Evolutionary conservation across 176 grass and related monocot species (phyloP), one percentile per base, ranked within the genome.

Genomic region (Musa beccarii): DNA sequence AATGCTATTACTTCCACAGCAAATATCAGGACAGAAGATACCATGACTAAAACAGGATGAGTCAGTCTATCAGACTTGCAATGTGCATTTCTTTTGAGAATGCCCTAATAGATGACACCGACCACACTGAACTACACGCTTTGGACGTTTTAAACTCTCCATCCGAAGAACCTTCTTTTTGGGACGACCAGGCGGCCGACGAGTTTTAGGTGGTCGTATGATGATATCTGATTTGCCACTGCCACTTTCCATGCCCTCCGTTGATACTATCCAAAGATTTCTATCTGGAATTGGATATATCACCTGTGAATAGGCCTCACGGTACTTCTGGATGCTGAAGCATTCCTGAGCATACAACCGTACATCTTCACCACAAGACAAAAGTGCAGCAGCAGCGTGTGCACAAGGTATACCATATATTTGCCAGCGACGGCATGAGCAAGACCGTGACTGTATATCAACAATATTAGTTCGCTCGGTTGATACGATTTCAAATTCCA

Each of bases 161-260:
- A 98, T 84, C 52, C 92, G 92, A 79, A 93, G 83, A 82, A 98
- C 89, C 86, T 98, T 98, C 90, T 92, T 98, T 83, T 93, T 98
- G 73, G 95, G 95, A 29, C 95, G 90, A 52, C 95, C 95, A 70
- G 90, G 95, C 43, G 95, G 90, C 63, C 95, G 90, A 68, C 86
- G 79, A 62, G 79, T 90, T 80, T 84, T 93, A 14, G 95, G 95
- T 34, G 95, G 86, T 65, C 76, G 81, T 75, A 98, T 84, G 12
- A 89, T 81, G 56, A 90, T 75, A 10, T 89, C 81, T 10, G 89
- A 80, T 68, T 85, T 93, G 85, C 66, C 71, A 52, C 75, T 69
- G 68, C 68, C 66, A 66, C 84, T 75, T 64, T 81, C 78, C 64
- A 64, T 59, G 13, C 73, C 88, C 4, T 83, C 74, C 63, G 79